Percentiles rank a stretch among this genome's conserved stretches.
phyloP scores from a whole-genome alignment of 2,329 filamentous ascomycete genomes.

The Anthostomella pinea region DNA sequence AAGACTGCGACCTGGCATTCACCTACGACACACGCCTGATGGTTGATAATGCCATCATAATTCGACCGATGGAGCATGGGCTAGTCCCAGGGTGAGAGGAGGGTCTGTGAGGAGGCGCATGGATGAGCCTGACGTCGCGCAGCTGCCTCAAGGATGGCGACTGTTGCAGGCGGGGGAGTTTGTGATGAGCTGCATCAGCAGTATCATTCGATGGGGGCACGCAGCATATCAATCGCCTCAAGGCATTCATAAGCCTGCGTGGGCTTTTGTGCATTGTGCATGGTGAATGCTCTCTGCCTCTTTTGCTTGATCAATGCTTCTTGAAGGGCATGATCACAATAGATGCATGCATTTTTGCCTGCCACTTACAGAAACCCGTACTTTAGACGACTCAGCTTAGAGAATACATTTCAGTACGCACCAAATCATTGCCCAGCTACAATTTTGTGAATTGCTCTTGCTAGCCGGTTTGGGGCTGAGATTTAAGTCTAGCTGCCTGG shows the following conservation, averaged over 20 bases:
- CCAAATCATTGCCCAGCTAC: too few species aligned
- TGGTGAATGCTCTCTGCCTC: slow-evolving; percentile 3
- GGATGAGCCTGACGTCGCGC: too few species aligned
- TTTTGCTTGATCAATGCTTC: slow-evolving; percentile 1
- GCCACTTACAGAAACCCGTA: slow-evolving; percentile 3
- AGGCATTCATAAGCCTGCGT: slow-evolving; percentile 14
- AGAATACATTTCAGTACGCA: slow-evolving; percentile 16
- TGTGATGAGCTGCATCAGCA: slow-evolving; percentile 10
- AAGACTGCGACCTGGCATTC: slow-evolving; percentile 33
- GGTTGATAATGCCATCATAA: slow-evolving; percentile 42
- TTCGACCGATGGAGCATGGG: slow-evolving; percentile 12
- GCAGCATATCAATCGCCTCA: slow-evolving; percentile 16
- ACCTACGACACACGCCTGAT: slow-evolving; percentile 41
- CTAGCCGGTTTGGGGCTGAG: too few species aligned
- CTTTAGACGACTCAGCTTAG: slow-evolving; percentile 17
- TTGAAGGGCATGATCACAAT: too few species aligned
- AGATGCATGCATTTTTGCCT: slow-evolving; percentile 8
- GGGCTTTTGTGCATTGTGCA: slow-evolving; percentile 4
- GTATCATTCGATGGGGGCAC: slow-evolving; percentile 13
- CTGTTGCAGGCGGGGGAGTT: slow-evolving; percentile 1
- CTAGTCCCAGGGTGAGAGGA: background rate
- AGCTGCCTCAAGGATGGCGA: background rate
- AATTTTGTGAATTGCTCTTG: too few species aligned
- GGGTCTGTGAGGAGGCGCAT: background rate
- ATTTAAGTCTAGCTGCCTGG: slow-evolving; percentile 6